Base-by-base conservation (phyloP, 495 filamentous ascomycete species). In the Platismatia glauca region DNA sequence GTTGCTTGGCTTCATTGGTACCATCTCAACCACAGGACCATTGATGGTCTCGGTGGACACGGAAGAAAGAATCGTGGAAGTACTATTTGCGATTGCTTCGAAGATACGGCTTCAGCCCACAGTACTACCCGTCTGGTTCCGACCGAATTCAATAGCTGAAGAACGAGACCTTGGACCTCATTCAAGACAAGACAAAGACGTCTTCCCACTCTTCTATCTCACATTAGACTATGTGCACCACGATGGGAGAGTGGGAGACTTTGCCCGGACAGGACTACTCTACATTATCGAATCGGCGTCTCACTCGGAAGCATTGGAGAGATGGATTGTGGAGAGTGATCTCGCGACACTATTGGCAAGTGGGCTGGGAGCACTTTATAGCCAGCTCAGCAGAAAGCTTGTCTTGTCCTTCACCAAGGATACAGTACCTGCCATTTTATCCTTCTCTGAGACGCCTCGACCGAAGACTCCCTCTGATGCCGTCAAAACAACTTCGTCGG, bases 301-400 rank as follows among this genome's bases (percentile, higher is more conserved):
- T 3, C 86, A 84, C 59, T 95, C 90, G 0, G 80, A 85, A 38
- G 79, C 83, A 46, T 72, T 99, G 56, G 95, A 97, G 74, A 87
- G 89, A 68, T 99, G 94, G 94, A 85, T 99, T 55, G 90, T 97
- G 55, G 90, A 95, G 70, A 97, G 93, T 71, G 95, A 99, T 71
- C 79, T 99, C 44, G 92, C 95, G 3, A 97, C 95, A 0, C 72
- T 97, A 61, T 97, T 99, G 94, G 94, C 94, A 18, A 96, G 89
- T 13, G 94, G 95, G 11, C 74, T 99, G 37, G 95, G 95, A 35
- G 94, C 94, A 55, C 77, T 97, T 57, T 99, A 99, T 74, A 97
- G 94, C 70, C 95, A 97, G 71, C 80, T 99, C 60, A 96, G 91
- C 75, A 86, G 85, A 85, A 79, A 80, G 61, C 68, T 81, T 24